Conservation (phyloP, 768 basidiomycete genomes). For the Rhodotorula sphaerocarpa region DNA sequence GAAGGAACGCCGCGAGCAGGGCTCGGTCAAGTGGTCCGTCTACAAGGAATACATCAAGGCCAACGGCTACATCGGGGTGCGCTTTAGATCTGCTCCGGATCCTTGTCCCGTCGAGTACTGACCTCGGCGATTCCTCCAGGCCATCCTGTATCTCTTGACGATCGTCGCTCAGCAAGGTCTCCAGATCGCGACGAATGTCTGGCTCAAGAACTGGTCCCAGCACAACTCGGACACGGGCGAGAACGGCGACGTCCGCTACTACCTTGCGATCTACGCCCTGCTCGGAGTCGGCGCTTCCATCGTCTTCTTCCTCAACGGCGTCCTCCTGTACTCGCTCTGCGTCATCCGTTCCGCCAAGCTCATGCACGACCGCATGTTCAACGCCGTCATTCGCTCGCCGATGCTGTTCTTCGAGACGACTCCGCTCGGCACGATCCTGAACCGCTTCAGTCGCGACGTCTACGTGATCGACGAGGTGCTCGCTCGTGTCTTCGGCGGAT, state of each 20-base stretch:
- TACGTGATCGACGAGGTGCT: conserved; percentile 66
- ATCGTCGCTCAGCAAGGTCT: conserved; percentile 43
- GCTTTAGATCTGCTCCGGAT: neutral
- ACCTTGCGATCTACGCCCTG: conserved; percentile 27
- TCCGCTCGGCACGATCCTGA: conserved; percentile 76
- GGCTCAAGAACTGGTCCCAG: conserved; percentile 38
- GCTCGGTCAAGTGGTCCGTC: conserved; percentile 44
- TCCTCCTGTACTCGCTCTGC: conserved; percentile 38
- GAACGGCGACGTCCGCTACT: conserved; percentile 34
- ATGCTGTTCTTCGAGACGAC: conserved; percentile 76
- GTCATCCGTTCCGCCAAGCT: conserved; percentile 34
- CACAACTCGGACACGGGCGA: conserved; percentile 27
- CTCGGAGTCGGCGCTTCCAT: conserved; percentile 17
- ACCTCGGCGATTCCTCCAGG: conserved; percentile 5
- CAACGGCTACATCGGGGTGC: conserved; percentile 37
- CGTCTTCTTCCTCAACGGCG: conserved; percentile 36
- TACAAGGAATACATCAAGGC: conserved; percentile 45
- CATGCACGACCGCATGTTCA: conserved; percentile 45
- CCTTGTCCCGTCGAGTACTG: neutral
- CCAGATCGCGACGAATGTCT: conserved; percentile 40
- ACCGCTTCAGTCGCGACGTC: conserved; percentile 77
- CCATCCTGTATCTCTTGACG: conserved; percentile 43
- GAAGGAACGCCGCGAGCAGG: conserved; percentile 43
- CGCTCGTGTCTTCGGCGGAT: conserved; percentile 62
- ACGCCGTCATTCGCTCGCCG: conserved; percentile 63